Conservation (phyloP, 2,329 filamentous ascomycete genomes). For the Pseudogymnoascus sp. region DNA sequence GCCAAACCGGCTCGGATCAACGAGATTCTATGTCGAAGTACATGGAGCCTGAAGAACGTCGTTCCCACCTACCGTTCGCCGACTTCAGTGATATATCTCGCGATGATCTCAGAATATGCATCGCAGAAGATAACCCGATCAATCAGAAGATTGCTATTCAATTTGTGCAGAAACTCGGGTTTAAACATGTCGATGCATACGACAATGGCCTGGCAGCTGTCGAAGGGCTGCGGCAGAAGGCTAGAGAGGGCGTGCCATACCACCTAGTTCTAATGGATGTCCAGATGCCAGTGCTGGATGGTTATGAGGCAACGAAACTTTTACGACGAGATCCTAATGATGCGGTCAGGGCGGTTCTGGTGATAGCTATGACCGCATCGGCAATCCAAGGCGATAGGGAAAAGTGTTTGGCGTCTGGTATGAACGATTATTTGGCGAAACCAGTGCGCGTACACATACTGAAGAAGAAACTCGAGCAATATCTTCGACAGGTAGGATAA, state of each 20-base stretch:
- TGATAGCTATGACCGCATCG: slow-evolving; percentile 95
- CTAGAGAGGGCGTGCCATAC: slow-evolving; percentile 65
- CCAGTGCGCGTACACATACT: slow-evolving; percentile 84
- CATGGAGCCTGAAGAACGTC: slow-evolving; percentile 30
- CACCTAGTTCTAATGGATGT: slow-evolving; percentile 93
- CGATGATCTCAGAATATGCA: slow-evolving; percentile 75
- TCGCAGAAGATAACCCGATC: slow-evolving; percentile 91
- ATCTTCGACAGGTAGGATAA: slow-evolving; percentile 36
- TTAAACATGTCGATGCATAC: slow-evolving; percentile 73
- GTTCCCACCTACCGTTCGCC: slow-evolving; percentile 40
- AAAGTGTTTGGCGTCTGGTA: slow-evolving; percentile 89
- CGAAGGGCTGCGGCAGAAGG: slow-evolving; percentile 68
- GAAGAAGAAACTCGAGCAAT: slow-evolving; percentile 70
- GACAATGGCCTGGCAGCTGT: slow-evolving; percentile 84
- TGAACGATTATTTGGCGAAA: slow-evolving; percentile 97
- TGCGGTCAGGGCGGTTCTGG: slow-evolving; percentile 70
- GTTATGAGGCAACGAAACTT: slow-evolving; percentile 80
- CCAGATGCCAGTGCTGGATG: slow-evolving; percentile 89
- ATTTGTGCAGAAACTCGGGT: slow-evolving; percentile 78
- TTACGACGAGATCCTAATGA: slow-evolving; percentile 70
- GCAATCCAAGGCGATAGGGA: slow-evolving; percentile 92
- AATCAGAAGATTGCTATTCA: slow-evolving; percentile 91
- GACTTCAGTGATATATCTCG: slow-evolving; percentile 67
- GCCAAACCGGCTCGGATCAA: slow-evolving; percentile 30
- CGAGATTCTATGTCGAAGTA: slow-evolving; percentile 34